A percentile compares a stretch with the other conserved stretches of the same genome.
Evolutionary conservation across 2,329 filamentous ascomycete genomes (phyloP).

Genomic region (Phoma herbarum): DNA sequence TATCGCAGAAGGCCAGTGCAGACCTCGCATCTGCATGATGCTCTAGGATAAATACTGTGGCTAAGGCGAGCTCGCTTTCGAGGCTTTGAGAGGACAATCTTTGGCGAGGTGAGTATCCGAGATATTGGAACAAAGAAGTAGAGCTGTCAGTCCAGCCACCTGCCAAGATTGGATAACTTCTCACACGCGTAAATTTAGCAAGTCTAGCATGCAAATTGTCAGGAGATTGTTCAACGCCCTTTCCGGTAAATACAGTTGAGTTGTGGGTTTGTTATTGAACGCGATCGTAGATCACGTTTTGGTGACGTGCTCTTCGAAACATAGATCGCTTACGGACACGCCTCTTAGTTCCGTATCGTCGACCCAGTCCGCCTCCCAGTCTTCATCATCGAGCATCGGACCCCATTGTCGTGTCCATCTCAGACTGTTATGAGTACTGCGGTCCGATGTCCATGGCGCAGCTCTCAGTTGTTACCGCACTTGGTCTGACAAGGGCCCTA

Average conservation of each 20-base stretch:
- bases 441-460: not conserved
- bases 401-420: not conserved
- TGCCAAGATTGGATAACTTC: not conserved
- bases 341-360: not conserved
- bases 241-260: not conserved
- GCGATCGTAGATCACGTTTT: too few relatives aligned
- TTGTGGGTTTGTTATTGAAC: not conserved
- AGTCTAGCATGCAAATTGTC: not conserved
- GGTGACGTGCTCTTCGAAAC: not conserved
- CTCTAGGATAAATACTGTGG: not conserved
- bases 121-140: conserved; percentile 10
- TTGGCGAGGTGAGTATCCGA: not conserved
- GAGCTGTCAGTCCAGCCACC: not conserved
- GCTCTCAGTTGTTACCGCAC: not conserved
- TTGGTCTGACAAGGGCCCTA: not conserved
- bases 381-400: not conserved
- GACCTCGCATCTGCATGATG: not conserved
- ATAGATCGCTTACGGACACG: not conserved
- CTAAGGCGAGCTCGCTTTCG: not conserved
- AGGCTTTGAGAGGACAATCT: not conserved
- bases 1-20: conserved; percentile 1
- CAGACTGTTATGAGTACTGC: not conserved
- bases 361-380: not conserved
- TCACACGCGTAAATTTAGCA: not conserved
- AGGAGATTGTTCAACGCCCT: not conserved